A percentile compares a stretch with the other conserved stretches of the same genome.
Conservation (phyloP, 2,329 filamentous ascomycete species). For the Tolypocladium tundrense region DNA sequence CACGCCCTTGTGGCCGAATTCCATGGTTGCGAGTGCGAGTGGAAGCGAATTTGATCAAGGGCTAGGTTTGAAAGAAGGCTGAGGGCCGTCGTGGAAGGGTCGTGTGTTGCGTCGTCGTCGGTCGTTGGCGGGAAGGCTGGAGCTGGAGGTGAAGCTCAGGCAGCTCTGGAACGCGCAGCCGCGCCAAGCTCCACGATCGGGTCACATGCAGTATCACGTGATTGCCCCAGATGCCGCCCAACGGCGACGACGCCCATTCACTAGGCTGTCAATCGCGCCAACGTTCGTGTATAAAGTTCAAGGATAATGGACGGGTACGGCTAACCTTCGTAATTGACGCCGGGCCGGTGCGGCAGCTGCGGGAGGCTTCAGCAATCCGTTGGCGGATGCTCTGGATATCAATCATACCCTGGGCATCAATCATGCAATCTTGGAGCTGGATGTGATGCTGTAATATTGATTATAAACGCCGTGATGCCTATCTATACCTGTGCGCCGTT, state of each 20-base stretch:
- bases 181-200: conserved; percentile 6
- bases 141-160: conserved; percentile 31
- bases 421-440: background rate
- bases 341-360: background rate
- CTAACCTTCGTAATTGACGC: background rate
- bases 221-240: background rate
- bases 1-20: conserved; percentile 52
- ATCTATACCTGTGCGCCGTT: background rate
- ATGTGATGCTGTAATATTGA: background rate
- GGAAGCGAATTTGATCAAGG: background rate
- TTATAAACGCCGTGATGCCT: background rate
- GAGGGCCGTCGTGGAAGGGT: background rate
- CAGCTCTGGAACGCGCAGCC: conserved; percentile 36
- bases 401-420: too few relatives aligned
- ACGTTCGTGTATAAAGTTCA: background rate
- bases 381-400: too few relatives aligned
- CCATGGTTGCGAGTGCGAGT: conserved; percentile 32
- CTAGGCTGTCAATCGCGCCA: background rate
- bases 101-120: conserved; percentile 12
- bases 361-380: background rate
- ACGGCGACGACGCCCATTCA: background rate
- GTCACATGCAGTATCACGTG: conserved; percentile 8
- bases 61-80: background rate
- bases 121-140: conserved; percentile 19
- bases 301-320: background rate